phyloP scores from a whole-genome alignment of 2,329 filamentous ascomycete genomes.

The Berkeleyomyces rouxiae region DNA sequence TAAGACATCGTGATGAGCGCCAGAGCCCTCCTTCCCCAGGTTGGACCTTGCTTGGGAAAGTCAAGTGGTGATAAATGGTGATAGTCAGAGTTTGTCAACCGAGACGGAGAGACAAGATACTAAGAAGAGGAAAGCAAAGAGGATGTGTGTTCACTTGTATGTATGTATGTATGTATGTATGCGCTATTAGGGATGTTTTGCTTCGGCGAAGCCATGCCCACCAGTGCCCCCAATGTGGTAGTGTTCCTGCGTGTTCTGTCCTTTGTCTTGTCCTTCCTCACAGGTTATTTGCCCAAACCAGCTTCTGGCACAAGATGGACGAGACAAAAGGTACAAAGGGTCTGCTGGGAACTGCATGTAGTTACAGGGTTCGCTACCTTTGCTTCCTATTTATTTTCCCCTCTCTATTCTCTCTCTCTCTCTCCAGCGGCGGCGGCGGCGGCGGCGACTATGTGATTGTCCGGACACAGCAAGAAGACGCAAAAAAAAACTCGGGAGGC shows the following conservation, averaged over 20 bases:
- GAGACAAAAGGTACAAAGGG: neutral
- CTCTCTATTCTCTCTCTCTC: neutral
- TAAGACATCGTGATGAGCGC: neutral
- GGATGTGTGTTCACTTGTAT: too few relatives aligned
- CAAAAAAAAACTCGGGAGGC: neutral
- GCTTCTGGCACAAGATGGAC: neutral
- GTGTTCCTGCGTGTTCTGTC: neutral
- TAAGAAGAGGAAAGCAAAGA: too few relatives aligned
- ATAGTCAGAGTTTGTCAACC: too few relatives aligned
- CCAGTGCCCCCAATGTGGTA: neutral
- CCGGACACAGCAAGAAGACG: neutral
- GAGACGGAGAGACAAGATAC: too few relatives aligned
- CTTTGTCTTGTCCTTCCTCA: neutral
- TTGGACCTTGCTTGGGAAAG: neutral
- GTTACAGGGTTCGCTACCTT: neutral
- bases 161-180: too few relatives aligned
- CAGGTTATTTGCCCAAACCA: neutral
- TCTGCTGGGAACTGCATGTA: neutral
- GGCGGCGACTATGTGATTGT: too few relatives aligned
- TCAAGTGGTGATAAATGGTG: too few relatives aligned
- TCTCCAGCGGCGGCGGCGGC: too few relatives aligned
- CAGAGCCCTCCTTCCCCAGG: neutral
- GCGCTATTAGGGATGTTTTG: neutral
- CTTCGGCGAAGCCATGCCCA: neutral
- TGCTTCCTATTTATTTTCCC: neutral